Percentiles rank a stretch among this genome's conserved stretches.
Evolutionary conservation across 306 rosid genomes (phyloP).

Genomic region (Castanea sativa): DNA sequence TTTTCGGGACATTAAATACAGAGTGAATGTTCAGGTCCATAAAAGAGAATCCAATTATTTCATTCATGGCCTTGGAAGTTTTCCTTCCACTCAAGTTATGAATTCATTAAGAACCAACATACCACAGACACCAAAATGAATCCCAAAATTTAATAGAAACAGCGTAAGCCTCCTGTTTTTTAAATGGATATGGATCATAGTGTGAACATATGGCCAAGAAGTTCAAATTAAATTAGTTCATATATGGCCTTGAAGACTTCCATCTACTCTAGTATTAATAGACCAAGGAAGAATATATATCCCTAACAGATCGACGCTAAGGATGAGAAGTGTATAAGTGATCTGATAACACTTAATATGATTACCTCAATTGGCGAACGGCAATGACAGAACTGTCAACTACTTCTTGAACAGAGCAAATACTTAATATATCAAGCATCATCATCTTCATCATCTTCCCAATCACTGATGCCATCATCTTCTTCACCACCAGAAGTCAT

Average conservation of each 20-base stretch:
- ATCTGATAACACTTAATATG: slow-evolving; percentile 14
- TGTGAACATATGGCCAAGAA: background rate
- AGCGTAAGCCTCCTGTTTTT: background rate
- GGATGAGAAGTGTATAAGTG: background rate
- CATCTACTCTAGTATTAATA: background rate
- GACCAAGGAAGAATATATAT: background rate
- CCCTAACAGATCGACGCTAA: background rate
- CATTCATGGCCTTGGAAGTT: background rate
- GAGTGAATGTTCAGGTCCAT: background rate
- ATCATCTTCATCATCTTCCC: slow-evolving; percentile 29
- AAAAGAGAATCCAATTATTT: background rate
- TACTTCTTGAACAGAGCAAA: slow-evolving; percentile 7
- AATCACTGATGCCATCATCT: slow-evolving; percentile 25
- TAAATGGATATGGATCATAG: background rate
- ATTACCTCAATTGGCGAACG: slow-evolving; percentile 28
- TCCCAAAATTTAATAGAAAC: background rate
- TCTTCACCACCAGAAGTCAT: slow-evolving; percentile 20
- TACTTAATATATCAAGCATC: slow-evolving; percentile 13
- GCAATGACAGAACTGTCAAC: slow-evolving; percentile 17
- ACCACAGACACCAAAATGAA: background rate
- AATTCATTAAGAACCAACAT: background rate
- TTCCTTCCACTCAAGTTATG: background rate
- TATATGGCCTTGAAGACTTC: background rate
- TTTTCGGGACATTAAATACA: background rate
- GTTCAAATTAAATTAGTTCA: background rate